Evolutionary conservation across 1,284 basidiomycete genomes (phyloP), one percentile per base, ranked within the genome.

Genomic region (Trametes pubescens): DNA sequence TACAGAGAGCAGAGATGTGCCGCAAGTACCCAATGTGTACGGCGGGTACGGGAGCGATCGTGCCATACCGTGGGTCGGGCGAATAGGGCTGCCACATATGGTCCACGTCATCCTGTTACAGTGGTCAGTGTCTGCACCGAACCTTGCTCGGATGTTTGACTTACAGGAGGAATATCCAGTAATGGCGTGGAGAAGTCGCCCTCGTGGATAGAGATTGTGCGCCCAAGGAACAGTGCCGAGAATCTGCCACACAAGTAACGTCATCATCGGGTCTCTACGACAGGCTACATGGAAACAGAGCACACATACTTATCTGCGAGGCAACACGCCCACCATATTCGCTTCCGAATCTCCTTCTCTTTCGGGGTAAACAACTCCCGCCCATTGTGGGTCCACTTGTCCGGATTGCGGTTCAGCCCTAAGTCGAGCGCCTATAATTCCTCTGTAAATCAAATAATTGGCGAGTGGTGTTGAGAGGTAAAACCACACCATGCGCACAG

Each of bases 321-420:
- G 71, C 87, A 84, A 73, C 92, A 94, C 26, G 84, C 82, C 89
- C 91, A 94, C 93, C 93, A 95, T 52, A 94, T 89, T 62, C 92
- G 89, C 65, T 88, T 86, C 62, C 93, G 83, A 7, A 85, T 86
- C 74, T 92, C 86, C 55, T 86, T 89, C 75, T 95, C 92, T 70
- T 86, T 84, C 24, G 81, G 76, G 2, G 86, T 84, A 71, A 94
- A 94, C 18, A 93, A 77, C 65, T 69, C 64, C 21, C 83, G 83
- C 2, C 85, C 86, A 62, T 87, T 81, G 57, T 87, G 83, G 72
- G 88, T 86, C 91, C 92, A 95, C 63, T 85, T 86, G 46, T 91
- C 87, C 11, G 92, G 86, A 69, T 93, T 87, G 35, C 91, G 89
- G 74, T 95, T 93, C 54, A 95, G 78, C 22, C 93, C 93, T n/a